Base-by-base conservation (phyloP, 164 flowering plant species). In the Nymphaea thermarum region DNA sequence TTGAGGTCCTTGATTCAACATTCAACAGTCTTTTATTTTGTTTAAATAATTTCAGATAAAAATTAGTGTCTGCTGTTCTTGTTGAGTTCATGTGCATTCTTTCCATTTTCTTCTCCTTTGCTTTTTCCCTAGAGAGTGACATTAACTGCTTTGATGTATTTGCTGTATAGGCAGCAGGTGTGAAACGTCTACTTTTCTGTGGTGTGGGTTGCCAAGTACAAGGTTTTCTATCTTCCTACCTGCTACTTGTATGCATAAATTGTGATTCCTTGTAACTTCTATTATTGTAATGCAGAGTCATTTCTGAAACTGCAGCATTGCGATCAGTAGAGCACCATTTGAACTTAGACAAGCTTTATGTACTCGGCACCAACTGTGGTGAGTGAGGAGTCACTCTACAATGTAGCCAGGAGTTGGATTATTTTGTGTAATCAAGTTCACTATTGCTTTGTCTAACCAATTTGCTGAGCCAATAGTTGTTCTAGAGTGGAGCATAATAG, bases 141-240 rank as follows among this genome's bases (percentile, higher is more conserved):
- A 66, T 12, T 16, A 47, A 47, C 8, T 51, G 67, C 10, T 44
- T 4, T 65, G 47, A 16, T 67, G 3, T 18, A 63, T 18, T 43
- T 63, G 62, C 42, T 44, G 17, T 67, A 73, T 85, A 93, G 98
- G 97, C 96, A 57, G 90, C 98, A 72, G 94, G 96, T 16, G 97
- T 93, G 7, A 93, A 93, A 71, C 90, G 95, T 72, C 94, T 93
- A 76, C 94, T 93, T 69, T 91, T 93, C 74, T 93, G 98, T 82
- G 98, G 98, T 66, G 98, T 93, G 71, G 98, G 97, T 68, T 93
- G 98, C 82, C 97, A 93, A 83, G 97, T 89, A 71, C 97, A 93
- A 86, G 97, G 98, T 93, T 75, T 69, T 65, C 43, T 68, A 10
- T 44, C 4, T 44, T 66, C 63, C 64, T 60, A 55, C 63, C 57